phyloP scores from a whole-genome alignment of 371 early-diverging fungal species.

The Gilbertella persicaria region DNA sequence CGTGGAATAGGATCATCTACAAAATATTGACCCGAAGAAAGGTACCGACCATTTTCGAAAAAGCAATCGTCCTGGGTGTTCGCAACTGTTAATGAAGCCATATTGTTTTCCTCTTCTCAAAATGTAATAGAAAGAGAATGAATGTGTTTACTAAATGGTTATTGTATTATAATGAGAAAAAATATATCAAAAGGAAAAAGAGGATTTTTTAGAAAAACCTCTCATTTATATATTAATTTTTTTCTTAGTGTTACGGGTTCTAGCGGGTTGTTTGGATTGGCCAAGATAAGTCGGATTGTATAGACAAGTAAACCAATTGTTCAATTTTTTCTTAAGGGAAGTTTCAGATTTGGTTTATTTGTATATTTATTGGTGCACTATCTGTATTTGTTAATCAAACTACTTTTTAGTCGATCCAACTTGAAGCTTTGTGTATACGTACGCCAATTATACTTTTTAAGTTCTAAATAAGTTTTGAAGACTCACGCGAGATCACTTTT shows the following conservation, averaged over 20 bases:
- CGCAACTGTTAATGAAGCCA: slow-evolving; percentile 12
- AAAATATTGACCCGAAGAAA: slow-evolving; percentile 15
- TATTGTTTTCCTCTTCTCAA: slow-evolving; percentile 1
- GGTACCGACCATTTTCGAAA: slow-evolving; percentile 9
- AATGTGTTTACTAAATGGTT: neutral
- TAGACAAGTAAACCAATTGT: neutral
- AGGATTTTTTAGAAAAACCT: neutral
- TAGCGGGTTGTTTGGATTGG: slow-evolving; percentile 21
- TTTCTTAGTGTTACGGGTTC: slow-evolving; percentile 21
- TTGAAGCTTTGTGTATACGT: neutral
- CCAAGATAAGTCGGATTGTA: slow-evolving; percentile 16
- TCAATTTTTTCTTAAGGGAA: neutral
- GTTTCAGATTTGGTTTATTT: neutral
- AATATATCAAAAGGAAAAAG: neutral
- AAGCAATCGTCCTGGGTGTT: slow-evolving; percentile 6
- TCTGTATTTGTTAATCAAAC: too few species aligned
- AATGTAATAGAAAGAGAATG: neutral
- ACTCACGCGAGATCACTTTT: neutral
- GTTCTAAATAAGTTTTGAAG: neutral
- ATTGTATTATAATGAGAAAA: neutral
- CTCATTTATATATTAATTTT: slow-evolving; percentile 1
- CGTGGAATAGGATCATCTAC: slow-evolving; percentile 21
- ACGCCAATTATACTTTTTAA: neutral
- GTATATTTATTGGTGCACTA: neutral
- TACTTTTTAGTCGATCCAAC: too few species aligned